Evolutionary conservation across 495 filamentous ascomycete species (phyloP).

Genomic region (Usnea hakonensis): DNA sequence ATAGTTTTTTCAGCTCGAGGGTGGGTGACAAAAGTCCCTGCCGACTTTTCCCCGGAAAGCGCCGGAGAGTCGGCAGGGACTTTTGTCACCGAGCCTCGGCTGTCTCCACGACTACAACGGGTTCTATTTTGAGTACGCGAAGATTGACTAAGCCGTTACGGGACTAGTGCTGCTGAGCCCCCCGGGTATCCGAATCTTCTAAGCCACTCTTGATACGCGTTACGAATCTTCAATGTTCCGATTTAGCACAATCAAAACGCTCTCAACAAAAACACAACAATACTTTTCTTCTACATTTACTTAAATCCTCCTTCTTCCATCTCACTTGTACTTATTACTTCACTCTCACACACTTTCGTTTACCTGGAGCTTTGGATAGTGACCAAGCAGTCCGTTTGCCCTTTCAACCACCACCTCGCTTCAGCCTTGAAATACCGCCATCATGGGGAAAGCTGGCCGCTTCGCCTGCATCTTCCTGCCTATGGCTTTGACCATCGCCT

Average conservation of each 20-base stretch:
- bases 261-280: not conserved
- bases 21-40: no score
- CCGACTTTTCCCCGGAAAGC: no score
- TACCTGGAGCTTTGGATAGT: not conserved
- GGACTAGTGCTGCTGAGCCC: not conserved
- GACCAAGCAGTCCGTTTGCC: not conserved
- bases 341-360: not conserved
- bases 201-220: not conserved
- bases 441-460: conserved; percentile 66
- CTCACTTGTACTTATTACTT: not conserved
- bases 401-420: not conserved
- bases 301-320: not conserved
- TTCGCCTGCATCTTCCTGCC: conserved; percentile 75
- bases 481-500: conserved; percentile 64
- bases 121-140: not conserved
- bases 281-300: not conserved
- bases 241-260: not conserved
- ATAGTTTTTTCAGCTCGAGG: no score
- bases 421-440: conserved; percentile 24
- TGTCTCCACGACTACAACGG: not conserved
- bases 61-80: no score
- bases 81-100: no score
- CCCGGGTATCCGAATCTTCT: not conserved
- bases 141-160: not conserved
- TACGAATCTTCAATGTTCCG: not conserved